Percentiles rank a stretch among this genome's conserved stretches.
These are phyloP conservation scores for Monilinia vaccinii-corymbosi DNA, from an alignment of 2,329 filamentous ascomycete species.

Conservation along the genomic window DNA sequence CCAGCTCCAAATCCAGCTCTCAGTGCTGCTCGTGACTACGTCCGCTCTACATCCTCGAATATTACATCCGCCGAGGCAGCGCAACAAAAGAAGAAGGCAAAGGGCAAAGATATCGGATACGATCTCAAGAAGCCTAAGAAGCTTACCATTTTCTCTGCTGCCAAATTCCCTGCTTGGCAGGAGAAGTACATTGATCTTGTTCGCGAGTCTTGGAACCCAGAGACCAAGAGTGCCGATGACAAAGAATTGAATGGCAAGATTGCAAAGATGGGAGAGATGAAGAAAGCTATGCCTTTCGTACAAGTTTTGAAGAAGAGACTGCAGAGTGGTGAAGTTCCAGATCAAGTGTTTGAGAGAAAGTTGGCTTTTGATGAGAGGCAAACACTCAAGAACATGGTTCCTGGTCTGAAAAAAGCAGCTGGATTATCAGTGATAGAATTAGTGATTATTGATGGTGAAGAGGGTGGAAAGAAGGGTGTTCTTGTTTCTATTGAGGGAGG, in stretches of 20 bases:
- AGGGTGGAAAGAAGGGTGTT: constrained; percentile 58
- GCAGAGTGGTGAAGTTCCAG: constrained; percentile 55
- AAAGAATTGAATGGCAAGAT: constrained; percentile 73
- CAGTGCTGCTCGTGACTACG: constrained; percentile 73
- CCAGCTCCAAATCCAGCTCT: constrained; percentile 57
- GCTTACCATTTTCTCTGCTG: constrained; percentile 75
- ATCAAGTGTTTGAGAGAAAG: constrained; percentile 70
- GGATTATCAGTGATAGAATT: constrained; percentile 64
- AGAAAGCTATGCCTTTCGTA: constrained; percentile 97
- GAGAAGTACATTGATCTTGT: constrained; percentile 79
- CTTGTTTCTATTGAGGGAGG: constrained; percentile 42
- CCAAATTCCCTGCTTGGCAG: constrained; percentile 82
- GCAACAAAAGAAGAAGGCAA: constrained; percentile 81
- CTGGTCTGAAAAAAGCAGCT: constrained; percentile 67
- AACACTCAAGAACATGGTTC: constrained; percentile 68
- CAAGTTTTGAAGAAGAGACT: constrained; percentile 80
- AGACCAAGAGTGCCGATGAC: constrained; percentile 59
- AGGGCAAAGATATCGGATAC: constrained; percentile 78
- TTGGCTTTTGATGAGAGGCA: constrained; percentile 78
- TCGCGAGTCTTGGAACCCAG: constrained; percentile 56
- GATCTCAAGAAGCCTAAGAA: constrained; percentile 90
- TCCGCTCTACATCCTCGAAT: constrained; percentile 61
- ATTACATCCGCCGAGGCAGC: constrained; percentile 79
- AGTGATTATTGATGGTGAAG: constrained; percentile 57
- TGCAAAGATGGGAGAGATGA: constrained; percentile 79